phyloP scores from a whole-genome alignment of 345 rosid species.

The Cochlearia excelsa region DNA sequence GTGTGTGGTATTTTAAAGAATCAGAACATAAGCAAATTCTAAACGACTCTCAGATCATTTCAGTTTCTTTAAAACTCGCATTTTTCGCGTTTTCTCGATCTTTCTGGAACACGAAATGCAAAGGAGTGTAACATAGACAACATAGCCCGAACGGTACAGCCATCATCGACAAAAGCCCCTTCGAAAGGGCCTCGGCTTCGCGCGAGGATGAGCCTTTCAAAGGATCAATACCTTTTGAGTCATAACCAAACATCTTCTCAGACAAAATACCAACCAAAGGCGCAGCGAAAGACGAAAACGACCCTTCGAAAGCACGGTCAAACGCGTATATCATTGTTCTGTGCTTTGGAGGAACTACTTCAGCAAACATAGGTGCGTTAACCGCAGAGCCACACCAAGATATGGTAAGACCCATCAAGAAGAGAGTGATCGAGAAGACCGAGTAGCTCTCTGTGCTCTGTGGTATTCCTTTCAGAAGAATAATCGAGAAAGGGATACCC shows the following conservation, averaged over 20 bases:
- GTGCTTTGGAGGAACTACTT: slow-evolving; percentile 85
- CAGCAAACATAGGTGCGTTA: slow-evolving; percentile 92
- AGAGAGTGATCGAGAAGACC: slow-evolving; percentile 55
- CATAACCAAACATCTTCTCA: slow-evolving; percentile 76
- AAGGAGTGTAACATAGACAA: slow-evolving; percentile 77
- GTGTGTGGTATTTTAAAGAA: slow-evolving; percentile 23
- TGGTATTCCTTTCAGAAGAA: slow-evolving; percentile 74
- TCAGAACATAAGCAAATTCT: neutral
- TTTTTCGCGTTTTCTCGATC: slow-evolving; percentile 67
- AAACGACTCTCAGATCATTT: slow-evolving; percentile 40
- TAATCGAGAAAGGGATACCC: slow-evolving; percentile 89
- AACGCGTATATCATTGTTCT: slow-evolving; percentile 95
- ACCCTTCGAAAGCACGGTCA: slow-evolving; percentile 87
- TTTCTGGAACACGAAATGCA: slow-evolving; percentile 56
- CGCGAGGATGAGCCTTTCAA: slow-evolving; percentile 50
- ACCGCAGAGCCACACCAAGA: slow-evolving; percentile 91
- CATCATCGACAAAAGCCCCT: slow-evolving; percentile 93
- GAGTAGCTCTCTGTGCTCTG: slow-evolving; percentile 61
- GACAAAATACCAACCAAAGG: slow-evolving; percentile 93
- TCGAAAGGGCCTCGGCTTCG: slow-evolving; percentile 73
- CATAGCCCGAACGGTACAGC: slow-evolving; percentile 82
- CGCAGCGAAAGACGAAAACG: slow-evolving; percentile 92
- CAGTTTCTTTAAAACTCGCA: slow-evolving; percentile 50
- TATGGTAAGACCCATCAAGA: slow-evolving; percentile 82
- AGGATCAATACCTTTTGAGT: slow-evolving; percentile 64